Percentiles rank a stretch among this genome's conserved stretches.
These are phyloP conservation scores for Apiotrichum porosum DNA, from an alignment of 1,284 basidiomycete species.

Conservation along the genomic window DNA sequence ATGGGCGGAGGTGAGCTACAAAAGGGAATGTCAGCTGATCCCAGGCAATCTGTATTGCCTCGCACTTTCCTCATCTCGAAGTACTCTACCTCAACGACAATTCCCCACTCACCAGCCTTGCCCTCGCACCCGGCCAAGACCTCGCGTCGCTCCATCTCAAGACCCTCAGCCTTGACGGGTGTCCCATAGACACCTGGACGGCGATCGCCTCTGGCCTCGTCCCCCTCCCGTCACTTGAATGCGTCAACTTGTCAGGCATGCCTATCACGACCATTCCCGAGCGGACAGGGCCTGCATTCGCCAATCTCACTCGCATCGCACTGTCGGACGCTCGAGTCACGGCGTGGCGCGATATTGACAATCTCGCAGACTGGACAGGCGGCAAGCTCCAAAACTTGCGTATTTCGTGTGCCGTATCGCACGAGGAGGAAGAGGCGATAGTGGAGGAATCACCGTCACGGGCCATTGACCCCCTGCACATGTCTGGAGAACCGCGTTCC, in stretches of 20 bases:
- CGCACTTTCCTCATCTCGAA: slow-evolving; percentile 59
- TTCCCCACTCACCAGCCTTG: slow-evolving; percentile 4
- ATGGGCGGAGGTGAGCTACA: slow-evolving; percentile 61
- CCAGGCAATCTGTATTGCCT: slow-evolving; percentile 51
- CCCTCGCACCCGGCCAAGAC: not conserved
- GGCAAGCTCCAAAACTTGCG: slow-evolving; percentile 10
- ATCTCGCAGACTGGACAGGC: slow-evolving; percentile 51
- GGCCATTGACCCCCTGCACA: not conserved
- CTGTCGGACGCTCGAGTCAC: slow-evolving; percentile 55
- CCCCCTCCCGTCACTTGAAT: slow-evolving; percentile 55
- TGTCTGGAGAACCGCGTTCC: slow-evolving; percentile 47
- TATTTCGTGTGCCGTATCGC: slow-evolving; percentile 11
- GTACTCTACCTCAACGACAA: slow-evolving; percentile 76
- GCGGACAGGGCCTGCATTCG: slow-evolving; percentile 21
- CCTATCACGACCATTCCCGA: slow-evolving; percentile 55
- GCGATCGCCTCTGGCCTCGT: slow-evolving; percentile 54
- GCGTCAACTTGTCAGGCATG: slow-evolving; percentile 67
- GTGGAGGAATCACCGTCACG: too few species aligned
- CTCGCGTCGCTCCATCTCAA: slow-evolving; percentile 46
- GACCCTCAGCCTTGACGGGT: slow-evolving; percentile 70
- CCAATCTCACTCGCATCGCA: slow-evolving; percentile 53
- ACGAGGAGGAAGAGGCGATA: not conserved
- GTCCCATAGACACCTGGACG: slow-evolving; percentile 61
- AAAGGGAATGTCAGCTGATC: not conserved
- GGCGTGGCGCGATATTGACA: slow-evolving; percentile 66